These are phyloP conservation scores for Cercospora sesami DNA, from an alignment of 2,329 filamentous ascomycete genomes.

Conservation along the genomic window DNA sequence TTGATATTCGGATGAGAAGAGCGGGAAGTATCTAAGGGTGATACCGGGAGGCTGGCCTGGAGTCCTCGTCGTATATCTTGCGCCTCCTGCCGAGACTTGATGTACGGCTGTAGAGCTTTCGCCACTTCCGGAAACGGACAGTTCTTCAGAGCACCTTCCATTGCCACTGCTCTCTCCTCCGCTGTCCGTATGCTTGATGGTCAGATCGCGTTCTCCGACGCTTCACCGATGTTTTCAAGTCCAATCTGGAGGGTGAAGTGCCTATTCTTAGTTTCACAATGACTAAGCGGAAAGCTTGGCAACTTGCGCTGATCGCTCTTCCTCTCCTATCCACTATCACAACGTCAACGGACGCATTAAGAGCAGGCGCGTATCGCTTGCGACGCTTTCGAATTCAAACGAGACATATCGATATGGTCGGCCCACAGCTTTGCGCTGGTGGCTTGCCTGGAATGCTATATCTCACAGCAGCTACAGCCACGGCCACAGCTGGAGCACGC, in stretches of 20 bases:
- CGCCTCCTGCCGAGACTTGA: conserved; percentile 35
- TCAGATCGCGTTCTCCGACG: neutral
- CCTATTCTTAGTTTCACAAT: conserved; percentile 6
- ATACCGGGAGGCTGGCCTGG: conserved; percentile 31
- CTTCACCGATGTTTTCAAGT: neutral
- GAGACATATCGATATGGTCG: neutral
- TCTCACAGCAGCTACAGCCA: neutral
- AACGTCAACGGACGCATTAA: neutral
- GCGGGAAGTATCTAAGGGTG: conserved; percentile 16
- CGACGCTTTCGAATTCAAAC: neutral
- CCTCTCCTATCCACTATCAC: neutral
- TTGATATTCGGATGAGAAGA: conserved; percentile 6
- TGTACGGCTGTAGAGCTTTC: conserved; percentile 35
- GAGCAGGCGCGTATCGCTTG: neutral
- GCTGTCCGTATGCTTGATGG: neutral
- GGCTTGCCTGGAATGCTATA: neutral
- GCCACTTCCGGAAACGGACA: conserved; percentile 36
- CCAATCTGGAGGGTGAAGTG: neutral
- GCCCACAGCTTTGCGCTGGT: neutral
- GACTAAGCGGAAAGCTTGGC: conserved; percentile 1
- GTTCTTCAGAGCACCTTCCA: conserved; percentile 1
- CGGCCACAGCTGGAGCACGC: no score
- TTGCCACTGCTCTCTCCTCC: neutral
- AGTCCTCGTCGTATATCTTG: conserved; percentile 31
- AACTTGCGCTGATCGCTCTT: neutral